Percentiles rank a stretch among this genome's conserved stretches.
Evolutionary conservation across 2,329 filamentous ascomycete species (phyloP).

Genomic region (Diaporthe aspalathi): DNA sequence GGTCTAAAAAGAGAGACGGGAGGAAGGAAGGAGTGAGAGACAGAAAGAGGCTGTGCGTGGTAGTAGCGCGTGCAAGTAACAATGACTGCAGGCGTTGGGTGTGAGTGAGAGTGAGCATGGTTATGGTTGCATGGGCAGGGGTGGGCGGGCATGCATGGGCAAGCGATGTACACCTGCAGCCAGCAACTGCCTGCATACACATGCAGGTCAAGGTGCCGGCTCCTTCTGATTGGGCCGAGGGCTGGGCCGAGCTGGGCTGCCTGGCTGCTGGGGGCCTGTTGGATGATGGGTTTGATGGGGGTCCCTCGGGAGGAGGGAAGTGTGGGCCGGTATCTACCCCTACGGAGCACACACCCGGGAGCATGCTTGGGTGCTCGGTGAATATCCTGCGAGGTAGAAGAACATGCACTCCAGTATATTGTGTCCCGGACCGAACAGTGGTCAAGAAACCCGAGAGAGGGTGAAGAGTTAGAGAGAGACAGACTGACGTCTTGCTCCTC

Average conservation of each 20-base stretch:
- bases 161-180: too few species aligned
- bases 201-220: constrained; percentile 11
- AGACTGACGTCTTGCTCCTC: not conserved
- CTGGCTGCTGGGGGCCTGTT: not conserved
- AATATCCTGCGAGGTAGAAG: too few species aligned
- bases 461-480: too few species aligned
- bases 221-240: constrained; percentile 1
- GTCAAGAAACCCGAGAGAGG: not conserved
- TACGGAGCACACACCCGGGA: too few species aligned
- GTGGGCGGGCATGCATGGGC: too few species aligned
- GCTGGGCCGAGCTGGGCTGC: constrained; percentile 2
- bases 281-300: constrained; percentile 1
- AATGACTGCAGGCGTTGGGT: constrained; percentile 19
- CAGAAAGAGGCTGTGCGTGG: constrained; percentile 27
- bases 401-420: not conserved
- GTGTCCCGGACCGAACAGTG: constrained; percentile 1
- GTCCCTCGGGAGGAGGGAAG: not conserved
- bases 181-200: constrained; percentile 14
- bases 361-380: too few species aligned
- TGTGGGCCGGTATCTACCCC: too few species aligned
- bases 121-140: not conserved
- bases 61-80: constrained; percentile 1
- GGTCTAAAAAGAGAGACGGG: constrained; percentile 39
- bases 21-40: constrained; percentile 25
- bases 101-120: constrained; percentile 8